Percentiles rank a stretch among this genome's conserved stretches.
These are phyloP conservation scores for Suhomyces bribrorum DNA, from an alignment of 1,139 yeast species.

Conservation along the genomic window DNA sequence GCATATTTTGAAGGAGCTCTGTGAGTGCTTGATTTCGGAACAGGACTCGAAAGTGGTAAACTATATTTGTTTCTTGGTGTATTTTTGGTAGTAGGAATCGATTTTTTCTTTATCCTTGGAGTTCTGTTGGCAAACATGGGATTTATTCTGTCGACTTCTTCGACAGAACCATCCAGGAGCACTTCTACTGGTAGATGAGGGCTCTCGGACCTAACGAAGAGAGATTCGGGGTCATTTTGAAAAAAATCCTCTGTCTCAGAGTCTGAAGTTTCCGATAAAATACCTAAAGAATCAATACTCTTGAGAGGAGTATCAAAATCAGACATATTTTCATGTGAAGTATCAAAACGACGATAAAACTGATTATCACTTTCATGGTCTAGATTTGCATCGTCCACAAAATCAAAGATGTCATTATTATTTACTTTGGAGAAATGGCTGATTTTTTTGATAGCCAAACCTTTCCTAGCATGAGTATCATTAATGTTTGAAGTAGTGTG, in stretches of 20 bases:
- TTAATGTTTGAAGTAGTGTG: conserved; percentile 17
- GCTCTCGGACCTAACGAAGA: conserved; percentile 3
- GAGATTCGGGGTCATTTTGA: conserved; percentile 3
- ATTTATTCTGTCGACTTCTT: conserved; percentile 23
- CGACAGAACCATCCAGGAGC: conserved; percentile 15
- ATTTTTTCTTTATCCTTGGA: background rate
- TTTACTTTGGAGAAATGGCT: background rate
- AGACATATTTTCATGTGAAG: conserved; percentile 14
- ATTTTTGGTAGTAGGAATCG: background rate
- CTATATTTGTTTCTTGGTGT: background rate
- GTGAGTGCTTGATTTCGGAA: background rate
- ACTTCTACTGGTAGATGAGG: conserved; percentile 2
- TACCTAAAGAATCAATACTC: conserved; percentile 13
- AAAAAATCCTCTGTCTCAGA: conserved; percentile 9
- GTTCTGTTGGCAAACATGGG: conserved; percentile 20
- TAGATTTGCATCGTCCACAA: conserved; percentile 16
- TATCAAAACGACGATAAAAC: conserved; percentile 13
- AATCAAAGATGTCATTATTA: conserved; percentile 8
- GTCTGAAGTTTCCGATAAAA: conserved; percentile 13
- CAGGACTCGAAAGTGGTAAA: background rate
- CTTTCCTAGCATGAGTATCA: too few species aligned
- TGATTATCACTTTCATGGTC: conserved; percentile 10
- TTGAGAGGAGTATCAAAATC: conserved; percentile 12
- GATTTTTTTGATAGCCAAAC: conserved; percentile 36
- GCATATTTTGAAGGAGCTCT: background rate